These are phyloP conservation scores for Pythium vanterpoolii DNA, from an alignment of 352 stramenopile genomes.

Conservation along the genomic window DNA sequence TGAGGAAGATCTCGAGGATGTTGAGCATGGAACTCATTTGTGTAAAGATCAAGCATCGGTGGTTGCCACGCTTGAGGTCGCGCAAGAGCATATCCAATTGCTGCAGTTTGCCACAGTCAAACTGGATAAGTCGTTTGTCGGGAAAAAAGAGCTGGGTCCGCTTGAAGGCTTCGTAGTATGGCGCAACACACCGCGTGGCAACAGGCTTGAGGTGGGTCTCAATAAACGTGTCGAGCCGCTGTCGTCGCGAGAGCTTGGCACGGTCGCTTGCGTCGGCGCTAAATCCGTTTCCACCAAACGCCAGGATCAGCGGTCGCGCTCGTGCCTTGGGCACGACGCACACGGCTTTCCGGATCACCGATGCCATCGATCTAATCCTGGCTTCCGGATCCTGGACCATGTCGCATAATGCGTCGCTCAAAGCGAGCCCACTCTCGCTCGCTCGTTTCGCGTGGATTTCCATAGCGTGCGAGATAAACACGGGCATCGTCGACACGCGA, in stretches of 20 bases:
- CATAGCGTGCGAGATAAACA: conserved; percentile 75
- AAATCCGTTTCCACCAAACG: conserved; percentile 46
- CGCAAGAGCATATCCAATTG: conserved; percentile 89
- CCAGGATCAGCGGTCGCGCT: conserved; percentile 31
- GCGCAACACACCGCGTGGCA: conserved; percentile 32
- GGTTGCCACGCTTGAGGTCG: conserved; percentile 93
- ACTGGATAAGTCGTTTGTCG: conserved; percentile 96
- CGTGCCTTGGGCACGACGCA: conserved; percentile 77
- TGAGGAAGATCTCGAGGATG: conserved; percentile 98
- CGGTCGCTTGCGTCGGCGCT: conserved; percentile 12
- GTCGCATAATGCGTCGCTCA: conserved; percentile 35
- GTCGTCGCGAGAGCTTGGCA: conserved; percentile 35
- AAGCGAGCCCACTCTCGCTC: conserved; percentile 1
- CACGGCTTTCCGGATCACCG: conserved; percentile 56
- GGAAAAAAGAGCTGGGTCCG: conserved; percentile 94
- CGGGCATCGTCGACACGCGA: conserved; percentile 43
- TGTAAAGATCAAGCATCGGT: conserved; percentile 95
- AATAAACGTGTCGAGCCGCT: conserved; percentile 22
- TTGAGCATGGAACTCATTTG: conserved; percentile 99
- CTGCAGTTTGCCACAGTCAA: conserved; percentile 95
- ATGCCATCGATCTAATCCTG: conserved; percentile 37
- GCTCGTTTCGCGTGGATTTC: conserved; percentile 44
- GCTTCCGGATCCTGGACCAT: conserved; percentile 49
- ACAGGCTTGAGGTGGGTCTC: conserved; percentile 25
- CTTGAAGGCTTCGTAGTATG: conserved; percentile 64